phyloP scores from a whole-genome alignment of 2,329 filamentous ascomycete genomes.

The Dactylellina leptospora region DNA sequence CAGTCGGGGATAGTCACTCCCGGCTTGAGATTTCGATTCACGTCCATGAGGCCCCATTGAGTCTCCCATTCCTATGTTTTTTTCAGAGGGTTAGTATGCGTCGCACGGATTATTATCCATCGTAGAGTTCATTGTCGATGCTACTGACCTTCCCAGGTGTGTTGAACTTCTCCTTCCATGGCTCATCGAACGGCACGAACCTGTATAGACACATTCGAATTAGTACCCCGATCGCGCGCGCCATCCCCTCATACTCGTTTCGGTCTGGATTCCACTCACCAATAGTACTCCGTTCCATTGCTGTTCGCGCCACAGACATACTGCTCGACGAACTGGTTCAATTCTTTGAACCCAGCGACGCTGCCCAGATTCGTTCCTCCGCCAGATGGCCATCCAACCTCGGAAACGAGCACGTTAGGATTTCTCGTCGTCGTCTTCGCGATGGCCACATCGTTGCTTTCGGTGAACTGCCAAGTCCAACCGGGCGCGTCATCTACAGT shows the following conservation, averaged over 20 bases:
- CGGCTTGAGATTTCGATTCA: slow-evolving; percentile 81
- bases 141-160: slow-evolving; percentile 57
- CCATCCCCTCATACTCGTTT: background rate
- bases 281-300: slow-evolving; percentile 92
- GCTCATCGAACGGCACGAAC: slow-evolving; percentile 96
- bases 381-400: slow-evolving; percentile 87
- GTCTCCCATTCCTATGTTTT: slow-evolving; percentile 82
- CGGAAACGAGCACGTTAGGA: slow-evolving; percentile 80
- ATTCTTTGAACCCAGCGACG: slow-evolving; percentile 78
- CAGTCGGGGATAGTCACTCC: slow-evolving; percentile 89
- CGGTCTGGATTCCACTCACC: slow-evolving; percentile 68
- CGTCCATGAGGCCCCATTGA: slow-evolving; percentile 91
- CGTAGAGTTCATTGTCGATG: background rate
- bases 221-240: slow-evolving; percentile 35
- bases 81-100: slow-evolving; percentile 49
- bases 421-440: slow-evolving; percentile 69
- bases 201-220: slow-evolving; percentile 59
- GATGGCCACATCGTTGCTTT: slow-evolving; percentile 71
- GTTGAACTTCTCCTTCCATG: slow-evolving; percentile 86
- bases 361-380: slow-evolving; percentile 79
- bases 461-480: slow-evolving; percentile 89
- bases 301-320: slow-evolving; percentile 83
- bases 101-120: background rate
- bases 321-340: slow-evolving; percentile 85
- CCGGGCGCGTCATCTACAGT: slow-evolving; percentile 71